A percentile compares a stretch with the other conserved stretches of the same genome.
phyloP scores from a whole-genome alignment of 75 land plant genomes.

The Pinus tabuliformis region DNA sequence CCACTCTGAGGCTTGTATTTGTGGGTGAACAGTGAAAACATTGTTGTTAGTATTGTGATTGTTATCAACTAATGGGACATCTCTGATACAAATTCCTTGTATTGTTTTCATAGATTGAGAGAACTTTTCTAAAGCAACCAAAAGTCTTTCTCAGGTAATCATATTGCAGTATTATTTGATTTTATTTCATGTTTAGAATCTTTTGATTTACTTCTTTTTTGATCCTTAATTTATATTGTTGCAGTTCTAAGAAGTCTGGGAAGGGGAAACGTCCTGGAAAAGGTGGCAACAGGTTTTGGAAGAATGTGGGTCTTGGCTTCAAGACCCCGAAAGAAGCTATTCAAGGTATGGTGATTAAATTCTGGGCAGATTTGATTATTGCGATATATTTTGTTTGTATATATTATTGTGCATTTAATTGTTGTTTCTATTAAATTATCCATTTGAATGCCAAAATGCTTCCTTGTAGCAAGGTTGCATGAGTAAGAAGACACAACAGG shows the following conservation, averaged over 20 bases:
- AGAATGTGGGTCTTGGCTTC: conserved; percentile 64
- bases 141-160: conserved; percentile 40
- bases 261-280: conserved; percentile 64
- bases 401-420: no score
- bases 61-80: no score
- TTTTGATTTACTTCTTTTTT: neutral
- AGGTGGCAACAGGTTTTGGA: conserved; percentile 62
- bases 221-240: neutral
- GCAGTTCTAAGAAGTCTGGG: conserved; percentile 50
- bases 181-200: neutral
- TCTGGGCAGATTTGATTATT: no score
- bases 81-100: neutral
- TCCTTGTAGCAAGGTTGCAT: no score
- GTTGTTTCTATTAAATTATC: no score
- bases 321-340: conserved; percentile 71
- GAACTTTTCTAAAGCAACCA: conserved; percentile 51
- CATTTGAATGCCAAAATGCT: no score
- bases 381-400: no score
- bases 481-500: no score
- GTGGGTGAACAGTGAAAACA: no score
- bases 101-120: conserved; percentile 32
- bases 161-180: neutral
- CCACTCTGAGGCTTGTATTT: no score
- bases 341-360: conserved; percentile 20
- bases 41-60: no score